Conservation (phyloP, 164 flowering plant genomes). For the Litsea cubeba region DNA sequence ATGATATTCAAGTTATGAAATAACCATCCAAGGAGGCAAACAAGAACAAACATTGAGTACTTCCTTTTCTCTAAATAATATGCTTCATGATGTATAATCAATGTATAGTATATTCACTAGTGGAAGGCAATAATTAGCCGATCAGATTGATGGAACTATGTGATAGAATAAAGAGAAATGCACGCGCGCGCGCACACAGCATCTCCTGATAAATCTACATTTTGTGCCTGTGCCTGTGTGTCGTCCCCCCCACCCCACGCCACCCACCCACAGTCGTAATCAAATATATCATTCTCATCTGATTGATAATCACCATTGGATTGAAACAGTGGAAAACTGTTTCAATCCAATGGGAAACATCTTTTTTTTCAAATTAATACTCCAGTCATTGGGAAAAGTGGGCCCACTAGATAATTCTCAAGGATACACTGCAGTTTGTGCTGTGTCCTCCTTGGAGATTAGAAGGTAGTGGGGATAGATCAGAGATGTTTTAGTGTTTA, state of each 20-base stretch:
- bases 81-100: neutral
- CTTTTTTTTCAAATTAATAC: neutral
- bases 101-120: no score
- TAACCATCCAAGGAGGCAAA: neutral
- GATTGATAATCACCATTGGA: no score
- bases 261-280: no score
- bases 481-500: neutral
- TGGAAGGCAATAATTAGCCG: neutral
- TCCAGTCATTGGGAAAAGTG: neutral
- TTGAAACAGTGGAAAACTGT: no score
- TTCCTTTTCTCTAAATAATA: neutral
- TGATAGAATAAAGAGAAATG: no score
- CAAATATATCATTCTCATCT: no score
- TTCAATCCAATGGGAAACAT: no score
- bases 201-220: no score
- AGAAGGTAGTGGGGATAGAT: neutral
- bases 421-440: neutral
- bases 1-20: neutral
- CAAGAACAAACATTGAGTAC: neutral
- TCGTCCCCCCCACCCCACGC: no score
- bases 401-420: neutral
- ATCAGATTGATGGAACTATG: neutral
- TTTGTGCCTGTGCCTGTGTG: no score
- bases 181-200: no score
- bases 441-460: neutral